Evolutionary conservation across 169 alveolate species (phyloP).

Genomic region (Cryptosporidium ubiquitum): DNA sequence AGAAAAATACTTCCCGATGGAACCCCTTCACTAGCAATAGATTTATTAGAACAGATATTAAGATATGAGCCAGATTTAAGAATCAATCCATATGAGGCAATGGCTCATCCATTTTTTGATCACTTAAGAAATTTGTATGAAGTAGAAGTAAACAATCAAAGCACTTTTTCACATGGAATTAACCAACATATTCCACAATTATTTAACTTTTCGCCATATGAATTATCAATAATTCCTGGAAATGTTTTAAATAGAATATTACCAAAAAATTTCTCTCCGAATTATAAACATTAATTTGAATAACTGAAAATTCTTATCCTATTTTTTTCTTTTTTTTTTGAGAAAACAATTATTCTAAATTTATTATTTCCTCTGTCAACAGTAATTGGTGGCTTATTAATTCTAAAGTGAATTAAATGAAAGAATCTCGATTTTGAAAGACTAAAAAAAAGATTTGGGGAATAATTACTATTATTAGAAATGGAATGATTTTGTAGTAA

Average conservation of each 20-base stretch:
- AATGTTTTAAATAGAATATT: constrained; percentile 45
- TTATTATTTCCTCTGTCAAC: too few species aligned
- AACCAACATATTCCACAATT: constrained; percentile 35
- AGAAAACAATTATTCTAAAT: not conserved
- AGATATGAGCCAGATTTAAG: constrained; percentile 89
- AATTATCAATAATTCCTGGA: constrained; percentile 63
- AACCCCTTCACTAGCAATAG: constrained; percentile 84
- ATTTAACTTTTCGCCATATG: constrained; percentile 68
- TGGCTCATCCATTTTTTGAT: constrained; percentile 95
- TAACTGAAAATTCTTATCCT: too few species aligned
- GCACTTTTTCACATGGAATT: constrained; percentile 4
- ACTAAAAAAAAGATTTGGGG: not conserved
- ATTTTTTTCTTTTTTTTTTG: not conserved
- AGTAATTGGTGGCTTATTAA: too few species aligned
- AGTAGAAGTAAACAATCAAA: not conserved
- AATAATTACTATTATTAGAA: too few species aligned
- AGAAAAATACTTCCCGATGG: constrained; percentile 83
- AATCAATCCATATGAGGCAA: constrained; percentile 87
- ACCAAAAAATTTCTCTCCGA: constrained; percentile 42
- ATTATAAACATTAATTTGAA: constrained; percentile 13
- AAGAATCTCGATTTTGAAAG: not conserved
- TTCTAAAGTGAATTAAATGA: too few species aligned
- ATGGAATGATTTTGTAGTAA: too few species aligned
- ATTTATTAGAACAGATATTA: constrained; percentile 83
- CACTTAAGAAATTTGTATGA: constrained; percentile 86